Base-by-base conservation (phyloP, 2,329 filamentous ascomycete species). In the Epichloe coenophiala region DNA sequence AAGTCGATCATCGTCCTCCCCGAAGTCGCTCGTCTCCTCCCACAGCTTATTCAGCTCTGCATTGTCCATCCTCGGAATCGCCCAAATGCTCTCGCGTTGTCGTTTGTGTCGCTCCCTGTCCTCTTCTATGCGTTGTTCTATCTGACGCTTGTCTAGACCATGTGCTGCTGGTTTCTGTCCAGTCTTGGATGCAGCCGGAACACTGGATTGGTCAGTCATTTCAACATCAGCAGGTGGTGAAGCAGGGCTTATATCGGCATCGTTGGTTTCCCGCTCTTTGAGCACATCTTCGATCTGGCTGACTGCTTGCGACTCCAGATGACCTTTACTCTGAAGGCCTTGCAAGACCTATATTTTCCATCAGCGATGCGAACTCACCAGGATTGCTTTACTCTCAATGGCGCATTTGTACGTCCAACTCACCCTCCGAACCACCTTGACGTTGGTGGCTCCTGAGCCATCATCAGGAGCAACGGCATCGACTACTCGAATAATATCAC, bases 101-200 rank as follows among this genome's bases (percentile, higher is more conserved):
- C 91, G 74, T 73, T 98, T 98, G 67, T 98, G 94, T 42, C 93
- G 75, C 66, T 98, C 93, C 3, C 93, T 76, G 66, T 98, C 93
- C 68, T 98, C 94, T 60, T 98, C 94, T 55, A 98, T 95, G 40
- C 93, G 77, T 71, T 97, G 90, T 69, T 97, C 90, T 49, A 96
- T 86, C 68, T 95, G 87, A 51, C 85, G 78, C 68, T 91, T 93
- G 61, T 96, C 88, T 48, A 93, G 65, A 15, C 70, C 65, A 31
- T 69, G 66, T 5, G 64, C 60, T 52, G 55, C 63, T 44, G 56
- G 60, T 52, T 59, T 62, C 53, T 58, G 66, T 11, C 60, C 58
- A 15, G 62, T 59, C 53, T 63, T 67, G 1, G 67, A 65, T n/a
- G 68, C 65, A 6, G 67, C 64, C 54, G 71, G 70, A 11, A 68